Base-by-base conservation (phyloP, 371 early-diverging fungal species). In the Syncephalis fuscata region DNA sequence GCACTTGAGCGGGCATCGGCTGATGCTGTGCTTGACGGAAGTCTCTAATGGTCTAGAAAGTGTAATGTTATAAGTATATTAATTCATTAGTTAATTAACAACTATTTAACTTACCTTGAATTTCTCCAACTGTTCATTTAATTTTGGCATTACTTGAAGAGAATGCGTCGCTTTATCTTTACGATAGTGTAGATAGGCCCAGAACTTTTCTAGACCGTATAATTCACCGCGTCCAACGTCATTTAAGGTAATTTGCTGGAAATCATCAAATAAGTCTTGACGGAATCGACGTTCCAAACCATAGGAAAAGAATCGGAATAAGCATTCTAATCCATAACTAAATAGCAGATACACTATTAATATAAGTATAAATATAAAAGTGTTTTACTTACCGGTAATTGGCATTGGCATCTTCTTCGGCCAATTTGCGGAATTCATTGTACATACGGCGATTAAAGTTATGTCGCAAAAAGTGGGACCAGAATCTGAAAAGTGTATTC, bases 401-500 rank as follows among this genome's bases (percentile, higher is more conserved):
- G 50, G 76, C 73, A 39, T 73, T 69, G 37, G 90, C 86, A 66
- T 95, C 95, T 56, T 93, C 91, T n/a, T 85, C 73, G 15, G 95
- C 89, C 43, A 92, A 65, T 16, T 74, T 65, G 67, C 81, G 83
- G 66, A 95, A 95, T 66, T 95, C 93, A 43, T 65, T 64, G 63
- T 89, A 91, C 92, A 95, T 92, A 51, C 76, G 77, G 60, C 74
- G 70, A 74, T 92, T 92, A 59, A 81, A 92, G 57, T 87, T 84
- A 62, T 92, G 92, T 61, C 93, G 88, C 62, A 95, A 69, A 61
- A 92, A 95, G 67, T 95, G 92, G 46, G 85, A 87, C 95, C 95
- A 95, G 84, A 95, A 95, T 17, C 93, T 81, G 78, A 84, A 94
- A 49, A 94, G 65, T 2, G 93, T 92, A 71, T 94, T 94, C 95